Evolutionary conservation across 2,329 filamentous ascomycete genomes (phyloP).

Genomic region (Colletotrichum sp.): DNA sequence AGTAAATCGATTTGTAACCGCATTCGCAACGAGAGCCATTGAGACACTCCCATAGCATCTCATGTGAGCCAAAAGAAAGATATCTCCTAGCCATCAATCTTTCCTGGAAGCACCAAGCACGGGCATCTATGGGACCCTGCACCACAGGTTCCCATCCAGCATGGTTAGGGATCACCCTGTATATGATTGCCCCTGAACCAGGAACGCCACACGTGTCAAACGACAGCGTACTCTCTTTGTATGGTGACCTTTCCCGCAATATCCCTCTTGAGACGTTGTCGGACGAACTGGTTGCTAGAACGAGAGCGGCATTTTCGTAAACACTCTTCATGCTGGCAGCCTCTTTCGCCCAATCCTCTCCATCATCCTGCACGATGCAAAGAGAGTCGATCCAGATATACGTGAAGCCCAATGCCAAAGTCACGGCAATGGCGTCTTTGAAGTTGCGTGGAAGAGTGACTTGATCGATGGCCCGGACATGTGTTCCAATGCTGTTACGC

Average conservation of each 20-base stretch:
- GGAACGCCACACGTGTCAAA: background rate
- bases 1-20: background rate
- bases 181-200: background rate
- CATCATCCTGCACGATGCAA: background rate
- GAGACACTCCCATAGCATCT: background rate
- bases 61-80: background rate
- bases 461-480: background rate
- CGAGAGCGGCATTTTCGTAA: background rate
- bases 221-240: background rate
- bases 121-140: background rate
- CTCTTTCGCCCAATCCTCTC: background rate
- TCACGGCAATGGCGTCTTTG: background rate
- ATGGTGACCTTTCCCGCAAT: background rate
- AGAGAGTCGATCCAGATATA: background rate
- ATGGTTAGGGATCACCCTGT: background rate
- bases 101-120: background rate
- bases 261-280: background rate
- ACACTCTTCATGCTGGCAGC: background rate
- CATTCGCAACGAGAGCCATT: background rate
- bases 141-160: background rate
- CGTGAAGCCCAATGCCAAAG: background rate
- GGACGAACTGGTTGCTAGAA: background rate
- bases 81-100: background rate
- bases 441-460: background rate
- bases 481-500: background rate